phyloP scores from a whole-genome alignment of 805 yeast genomes.

The Grigorovia yakushimaensis region DNA sequence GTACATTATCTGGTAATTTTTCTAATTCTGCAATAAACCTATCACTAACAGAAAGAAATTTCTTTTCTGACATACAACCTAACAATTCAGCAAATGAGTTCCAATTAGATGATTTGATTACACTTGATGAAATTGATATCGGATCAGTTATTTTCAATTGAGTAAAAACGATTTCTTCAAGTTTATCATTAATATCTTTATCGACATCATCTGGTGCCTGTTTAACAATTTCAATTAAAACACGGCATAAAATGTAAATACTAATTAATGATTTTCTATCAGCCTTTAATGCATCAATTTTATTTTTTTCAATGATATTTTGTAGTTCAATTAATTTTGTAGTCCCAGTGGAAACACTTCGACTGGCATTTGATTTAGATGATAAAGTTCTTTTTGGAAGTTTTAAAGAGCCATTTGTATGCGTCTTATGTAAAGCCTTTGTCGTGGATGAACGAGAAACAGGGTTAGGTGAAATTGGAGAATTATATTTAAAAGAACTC shows the following conservation, averaged over 20 bases:
- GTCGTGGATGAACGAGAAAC: slow-evolving; percentile 18
- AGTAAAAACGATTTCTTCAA: slow-evolving; percentile 88
- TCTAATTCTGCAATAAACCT: slow-evolving; percentile 89
- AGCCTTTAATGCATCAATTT: slow-evolving; percentile 67
- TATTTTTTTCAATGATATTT: slow-evolving; percentile 34
- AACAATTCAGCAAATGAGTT: slow-evolving; percentile 77
- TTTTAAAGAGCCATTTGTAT: slow-evolving; percentile 21
- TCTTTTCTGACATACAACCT: slow-evolving; percentile 81
- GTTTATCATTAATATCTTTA: slow-evolving; percentile 66
- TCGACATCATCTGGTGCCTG: slow-evolving; percentile 74
- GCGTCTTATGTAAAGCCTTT: slow-evolving; percentile 9
- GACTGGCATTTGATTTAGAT: slow-evolving; percentile 31
- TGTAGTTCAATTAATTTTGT: slow-evolving; percentile 43
- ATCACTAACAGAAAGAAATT: slow-evolving; percentile 84
- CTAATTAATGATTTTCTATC: slow-evolving; percentile 81
- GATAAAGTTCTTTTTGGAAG: slow-evolving; percentile 44
- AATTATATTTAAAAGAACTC: background rate
- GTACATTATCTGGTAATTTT: slow-evolving; percentile 50
- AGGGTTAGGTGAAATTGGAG: background rate
- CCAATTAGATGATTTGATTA: slow-evolving; percentile 89
- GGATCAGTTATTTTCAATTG: slow-evolving; percentile 88
- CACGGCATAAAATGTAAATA: slow-evolving; percentile 83
- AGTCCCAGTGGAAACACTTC: slow-evolving; percentile 34
- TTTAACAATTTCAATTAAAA: slow-evolving; percentile 80
- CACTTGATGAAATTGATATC: slow-evolving; percentile 47